Evolutionary conservation across 2,329 filamentous ascomycete genomes (phyloP).

Genomic region (Talaromyces sp.): DNA sequence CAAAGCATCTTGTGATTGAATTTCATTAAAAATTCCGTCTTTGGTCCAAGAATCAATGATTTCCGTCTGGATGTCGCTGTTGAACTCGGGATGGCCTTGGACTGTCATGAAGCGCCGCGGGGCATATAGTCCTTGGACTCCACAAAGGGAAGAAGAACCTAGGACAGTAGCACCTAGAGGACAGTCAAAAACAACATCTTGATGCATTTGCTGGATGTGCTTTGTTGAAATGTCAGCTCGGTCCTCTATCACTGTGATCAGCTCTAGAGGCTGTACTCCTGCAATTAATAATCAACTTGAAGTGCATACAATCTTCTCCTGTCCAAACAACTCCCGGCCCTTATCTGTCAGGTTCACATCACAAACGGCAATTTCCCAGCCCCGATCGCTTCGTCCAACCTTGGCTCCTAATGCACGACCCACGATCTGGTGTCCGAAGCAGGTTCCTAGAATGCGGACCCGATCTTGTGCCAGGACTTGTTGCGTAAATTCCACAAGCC

Average conservation of each 20-base stretch:
- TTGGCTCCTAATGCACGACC: constrained; percentile 69
- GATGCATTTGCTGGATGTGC: constrained; percentile 79
- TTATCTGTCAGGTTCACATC: constrained; percentile 67
- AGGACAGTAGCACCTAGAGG: constrained; percentile 65
- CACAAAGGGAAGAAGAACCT: constrained; percentile 67
- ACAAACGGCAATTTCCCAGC: constrained; percentile 82
- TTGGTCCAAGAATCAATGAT: constrained; percentile 66
- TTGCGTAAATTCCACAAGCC: constrained; percentile 69
- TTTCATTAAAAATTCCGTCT: constrained; percentile 70
- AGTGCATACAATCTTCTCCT: constrained; percentile 59
- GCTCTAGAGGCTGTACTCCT: too few relatives aligned
- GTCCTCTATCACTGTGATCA: too few relatives aligned
- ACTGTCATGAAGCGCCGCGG: constrained; percentile 70
- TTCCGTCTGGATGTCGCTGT: constrained; percentile 68
- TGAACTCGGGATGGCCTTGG: constrained; percentile 88
- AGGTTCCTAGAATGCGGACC: constrained; percentile 76
- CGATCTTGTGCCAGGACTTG: constrained; percentile 62
- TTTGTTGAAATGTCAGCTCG: constrained; percentile 14
- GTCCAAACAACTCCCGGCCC: constrained; percentile 72
- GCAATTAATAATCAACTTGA: too few relatives aligned
- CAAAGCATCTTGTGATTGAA: constrained; percentile 69
- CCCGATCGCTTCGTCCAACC: constrained; percentile 67
- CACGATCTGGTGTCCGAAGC: constrained; percentile 87
- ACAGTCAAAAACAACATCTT: constrained; percentile 70
- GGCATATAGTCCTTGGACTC: constrained; percentile 78